These are phyloP conservation scores for Tulasnella sp. DNA, from an alignment of 768 basidiomycete species.

Conservation along the genomic window DNA sequence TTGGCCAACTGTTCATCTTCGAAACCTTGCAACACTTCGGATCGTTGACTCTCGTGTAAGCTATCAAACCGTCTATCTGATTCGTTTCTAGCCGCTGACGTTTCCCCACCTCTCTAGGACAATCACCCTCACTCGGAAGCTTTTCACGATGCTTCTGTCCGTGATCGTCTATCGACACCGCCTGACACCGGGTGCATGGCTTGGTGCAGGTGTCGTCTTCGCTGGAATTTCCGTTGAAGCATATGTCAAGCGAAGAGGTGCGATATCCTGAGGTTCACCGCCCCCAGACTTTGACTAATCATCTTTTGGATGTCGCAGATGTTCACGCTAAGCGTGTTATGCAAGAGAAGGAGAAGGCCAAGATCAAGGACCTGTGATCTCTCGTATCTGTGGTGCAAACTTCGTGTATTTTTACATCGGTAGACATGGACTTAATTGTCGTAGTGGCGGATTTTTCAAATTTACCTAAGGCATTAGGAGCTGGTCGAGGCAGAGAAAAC, in stretches of 20 bases:
- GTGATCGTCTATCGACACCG: constrained; percentile 90
- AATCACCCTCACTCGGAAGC: constrained; percentile 92
- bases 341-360: constrained; percentile 81
- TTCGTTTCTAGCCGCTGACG: background rate
- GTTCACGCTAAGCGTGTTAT: constrained; percentile 79
- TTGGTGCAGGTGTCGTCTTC: constrained; percentile 90
- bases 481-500: background rate
- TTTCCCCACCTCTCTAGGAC: constrained; percentile 55
- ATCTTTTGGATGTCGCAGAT: constrained; percentile 50
- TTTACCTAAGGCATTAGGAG: too few relatives aligned
- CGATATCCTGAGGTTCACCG: constrained; percentile 36
- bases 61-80: constrained; percentile 21
- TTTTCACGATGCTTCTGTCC: constrained; percentile 97
- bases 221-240: constrained; percentile 95
- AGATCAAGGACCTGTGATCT: constrained; percentile 59
- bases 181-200: constrained; percentile 85
- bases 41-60: constrained; percentile 83
- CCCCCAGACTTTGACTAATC: constrained; percentile 26
- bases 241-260: constrained; percentile 85
- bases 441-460: too few relatives aligned
- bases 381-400: background rate
- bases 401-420: background rate
- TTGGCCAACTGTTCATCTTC: constrained; percentile 98
- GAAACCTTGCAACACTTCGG: constrained; percentile 93
- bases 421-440: too few relatives aligned